Percentiles rank a stretch among this genome's conserved stretches.
These are phyloP conservation scores for Ogataea sp. DNA, from an alignment of 805 yeast genomes.

Conservation along the genomic window DNA sequence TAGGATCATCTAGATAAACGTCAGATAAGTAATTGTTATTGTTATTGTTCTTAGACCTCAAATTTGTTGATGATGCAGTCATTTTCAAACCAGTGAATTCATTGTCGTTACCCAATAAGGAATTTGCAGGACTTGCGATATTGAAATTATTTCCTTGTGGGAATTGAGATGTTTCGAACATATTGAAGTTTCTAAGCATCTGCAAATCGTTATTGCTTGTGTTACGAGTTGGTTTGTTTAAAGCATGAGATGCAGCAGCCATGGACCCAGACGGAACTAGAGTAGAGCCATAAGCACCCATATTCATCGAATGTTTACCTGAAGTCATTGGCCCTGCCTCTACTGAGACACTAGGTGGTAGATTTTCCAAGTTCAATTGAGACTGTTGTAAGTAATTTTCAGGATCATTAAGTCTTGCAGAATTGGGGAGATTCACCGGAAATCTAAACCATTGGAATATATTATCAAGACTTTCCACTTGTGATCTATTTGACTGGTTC, in stretches of 20 bases:
- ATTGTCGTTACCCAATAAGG: no score
- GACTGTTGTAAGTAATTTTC: not conserved
- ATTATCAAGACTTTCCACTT: constrained; percentile 7
- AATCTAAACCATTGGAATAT: constrained; percentile 9
- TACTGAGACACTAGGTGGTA: no score
- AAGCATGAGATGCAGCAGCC: not conserved
- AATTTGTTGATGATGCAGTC: no score
- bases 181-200: constrained; percentile 5
- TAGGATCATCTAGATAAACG: constrained; percentile 1
- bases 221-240: not conserved
- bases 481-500: not conserved
- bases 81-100: no score
- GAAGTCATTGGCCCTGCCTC: no score
- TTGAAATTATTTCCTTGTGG: no score
- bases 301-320: not conserved
- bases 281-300: not conserved
- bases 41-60: not conserved
- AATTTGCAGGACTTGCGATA: no score
- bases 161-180: constrained; percentile 3
- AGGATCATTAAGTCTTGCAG: not conserved
- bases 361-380: not conserved
- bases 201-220: not conserved
- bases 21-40: not conserved
- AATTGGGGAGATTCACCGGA: constrained; percentile 4
- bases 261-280: not conserved